Base-by-base conservation (phyloP, 2,329 filamentous ascomycete species). In the Diaporthe citriasiana region DNA sequence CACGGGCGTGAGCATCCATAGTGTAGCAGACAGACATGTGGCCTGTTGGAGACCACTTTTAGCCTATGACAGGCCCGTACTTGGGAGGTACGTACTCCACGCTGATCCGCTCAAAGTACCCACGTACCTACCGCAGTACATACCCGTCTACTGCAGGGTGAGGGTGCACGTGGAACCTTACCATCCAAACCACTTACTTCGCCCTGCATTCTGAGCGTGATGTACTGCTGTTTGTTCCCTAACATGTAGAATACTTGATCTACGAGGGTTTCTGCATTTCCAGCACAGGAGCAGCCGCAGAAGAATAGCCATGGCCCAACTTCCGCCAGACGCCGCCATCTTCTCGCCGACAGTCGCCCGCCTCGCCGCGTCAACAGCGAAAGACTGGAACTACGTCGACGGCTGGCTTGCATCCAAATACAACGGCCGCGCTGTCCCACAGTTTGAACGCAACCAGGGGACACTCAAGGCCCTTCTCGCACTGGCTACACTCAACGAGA, bases 301-400 rank as follows among this genome's bases (percentile, higher is more conserved):
- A 60, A 10, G 33, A 10, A 25, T 4, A 33, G 50, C 12, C 56
- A 86, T 86, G 84, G 78, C 84, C n/a, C 83, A 84, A 73, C 79
- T 84, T 15, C 80, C 81, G 1, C 77, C 79, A 30, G 81, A 83
- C 56, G 80, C 88, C 17, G 89, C 90, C 75, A 91, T 93, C 73
- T 93, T 93, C 83, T 93, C 91, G 5, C 91, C 91, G 17, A 92
- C 90, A 0, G 85, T 92, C 42, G 91, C 91, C 70, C 93, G 94
- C 74, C 92, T 93, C 75, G 93, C 94, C 77, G 93, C 94, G 76
- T 93, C 93, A 17, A 92, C 93, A 76, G 94, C 95, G 60, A 95
- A 96, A 81, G 95, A 98, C 83, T 98, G 96, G 96, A 92, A 92
- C 72, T 95, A 94, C 77, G 89, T 98, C 78, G 95, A 97, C 83